Base-by-base conservation (phyloP, 495 filamentous ascomycete species). In the Penicillium turbatum region DNA sequence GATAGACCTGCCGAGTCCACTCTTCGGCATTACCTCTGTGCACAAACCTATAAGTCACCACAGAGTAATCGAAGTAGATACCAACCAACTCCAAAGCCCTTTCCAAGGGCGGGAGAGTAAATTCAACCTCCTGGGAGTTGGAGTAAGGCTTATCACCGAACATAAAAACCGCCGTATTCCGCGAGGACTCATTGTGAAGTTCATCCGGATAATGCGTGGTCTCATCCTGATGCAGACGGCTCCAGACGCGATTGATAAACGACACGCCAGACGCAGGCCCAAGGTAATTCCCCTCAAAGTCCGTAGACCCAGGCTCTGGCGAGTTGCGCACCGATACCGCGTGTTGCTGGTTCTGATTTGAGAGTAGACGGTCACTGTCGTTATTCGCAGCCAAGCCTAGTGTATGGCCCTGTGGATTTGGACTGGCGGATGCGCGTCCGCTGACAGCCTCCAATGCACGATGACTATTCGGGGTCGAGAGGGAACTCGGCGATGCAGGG, bases 11-110 rank as follows among this genome's bases (percentile, higher is more conserved):
- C 17, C 58, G 62, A 11, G 75, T 60, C 72, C 72, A 76, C 13
- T 59, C 43, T 41, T 73, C 69, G n/a, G 70, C 71, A 45, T 64
- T 71, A 0, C 68, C 70, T 6, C 70, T 59, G 46, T 76, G 72
- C 27, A 78, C 52, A 35, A 78, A 75, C 3, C 75, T 71, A 47
- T 76, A 78, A 0, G 75, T 78, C 19, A 75, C 75, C 58, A 78
- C 76, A 2, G 73, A 74, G 47, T 70, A 72, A 38, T 78, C 73
- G 46, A 78, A 78, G 44, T 78, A 78, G 9, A 72, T 64, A 5
- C 55, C 61, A 7, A 76, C 59, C 37, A 78, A 38, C 41, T 72
- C 67, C 42, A 60, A 54, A 0, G 72, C 73, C 40, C 51, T 69
- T n/a, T 68, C 67, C 32, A 67, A 63, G 1, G 72, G 48, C 0